Evolutionary conservation across 352 stramenopile species (phyloP).

Genomic region (Pythium aristosporum): DNA sequence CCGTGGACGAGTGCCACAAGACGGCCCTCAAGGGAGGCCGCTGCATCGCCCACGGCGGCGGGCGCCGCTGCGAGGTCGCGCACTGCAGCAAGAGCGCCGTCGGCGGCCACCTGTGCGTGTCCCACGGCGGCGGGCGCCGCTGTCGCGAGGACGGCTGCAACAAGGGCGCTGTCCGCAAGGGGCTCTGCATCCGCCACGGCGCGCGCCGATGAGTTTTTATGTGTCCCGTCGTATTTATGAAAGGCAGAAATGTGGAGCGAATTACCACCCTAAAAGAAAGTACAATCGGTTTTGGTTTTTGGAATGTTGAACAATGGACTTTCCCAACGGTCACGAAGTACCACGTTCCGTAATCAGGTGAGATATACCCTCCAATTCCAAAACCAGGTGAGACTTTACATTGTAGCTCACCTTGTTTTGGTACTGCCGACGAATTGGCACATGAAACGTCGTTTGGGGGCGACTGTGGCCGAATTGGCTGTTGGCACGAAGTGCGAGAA

Average conservation of each 20-base stretch:
- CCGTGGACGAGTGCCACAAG: conserved; percentile 47
- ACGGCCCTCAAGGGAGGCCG: conserved; percentile 62
- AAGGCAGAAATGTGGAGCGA: background rate
- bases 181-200: conserved; percentile 73
- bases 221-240: conserved; percentile 15
- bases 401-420: conserved; percentile 14
- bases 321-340: conserved; percentile 16
- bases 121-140: conserved; percentile 57
- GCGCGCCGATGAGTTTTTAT: conserved; percentile 17
- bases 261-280: background rate
- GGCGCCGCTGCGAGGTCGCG: conserved; percentile 48
- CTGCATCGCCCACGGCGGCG: conserved; percentile 66
- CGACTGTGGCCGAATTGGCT: conserved; percentile 13
- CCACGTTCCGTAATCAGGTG: conserved; percentile 5
- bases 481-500: background rate
- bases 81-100: conserved; percentile 61
- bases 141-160: conserved; percentile 58
- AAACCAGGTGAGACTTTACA: background rate
- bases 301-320: background rate
- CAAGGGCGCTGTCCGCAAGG: conserved; percentile 69
- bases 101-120: conserved; percentile 58
- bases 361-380: background rate
- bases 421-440: conserved; percentile 9
- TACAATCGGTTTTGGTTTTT: conserved; percentile 11
- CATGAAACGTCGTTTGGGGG: conserved; percentile 28